Base-by-base conservation (phyloP, 2,329 filamentous ascomycete species). In the Aspergillus alliaceus region DNA sequence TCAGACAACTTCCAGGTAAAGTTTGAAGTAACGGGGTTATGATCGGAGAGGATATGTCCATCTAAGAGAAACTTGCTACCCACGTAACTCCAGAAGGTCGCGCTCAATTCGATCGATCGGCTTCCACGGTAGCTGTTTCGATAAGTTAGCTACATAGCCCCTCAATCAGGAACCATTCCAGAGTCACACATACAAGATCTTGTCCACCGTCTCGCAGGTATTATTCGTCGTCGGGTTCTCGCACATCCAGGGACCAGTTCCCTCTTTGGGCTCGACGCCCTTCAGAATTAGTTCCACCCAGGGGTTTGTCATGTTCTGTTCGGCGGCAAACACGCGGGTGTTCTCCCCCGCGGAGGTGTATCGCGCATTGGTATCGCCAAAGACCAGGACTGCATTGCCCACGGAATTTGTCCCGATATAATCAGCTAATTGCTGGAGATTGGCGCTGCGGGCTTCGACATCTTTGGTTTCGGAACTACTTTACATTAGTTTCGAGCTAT, bases 151-250 rank as follows among this genome's bases (percentile, higher is more conserved):
- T 34, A 27, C 14, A n/a, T n/a, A n/a, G n/a, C n/a, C 12, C n/a
- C 15, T 15, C 14, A n/a, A 8, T 18, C 5, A 11, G 34, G 25
- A 74, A 56, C 24, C 20, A 48, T n/a, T 57, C 1, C 3, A 6
- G n/a, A 22, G 0, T 8, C 2, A 5, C 18, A 9, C 44, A 22
- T 48, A 64, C 59, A 87, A 82, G 47, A 87, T 75, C 73, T 89
- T 90, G 72, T 89, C 87, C 35, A 89, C 85, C 3, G 82, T 84
- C 74, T 90, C 87, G 71, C 87, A 90, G 4, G 71, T 69, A 65
- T 79, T 78, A 47, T 72, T 79, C 0, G 76, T 75, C 29, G 80
- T 80, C 0, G 86, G 86, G 63, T 86, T 87, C n/a, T 72, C 71
- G 71, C 87, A 90, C 15, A 83, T 54, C 3, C 73, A 14, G 59